These are phyloP conservation scores for Epichloe scottii DNA, from an alignment of 2,329 filamentous ascomycete genomes.

Conservation along the genomic window DNA sequence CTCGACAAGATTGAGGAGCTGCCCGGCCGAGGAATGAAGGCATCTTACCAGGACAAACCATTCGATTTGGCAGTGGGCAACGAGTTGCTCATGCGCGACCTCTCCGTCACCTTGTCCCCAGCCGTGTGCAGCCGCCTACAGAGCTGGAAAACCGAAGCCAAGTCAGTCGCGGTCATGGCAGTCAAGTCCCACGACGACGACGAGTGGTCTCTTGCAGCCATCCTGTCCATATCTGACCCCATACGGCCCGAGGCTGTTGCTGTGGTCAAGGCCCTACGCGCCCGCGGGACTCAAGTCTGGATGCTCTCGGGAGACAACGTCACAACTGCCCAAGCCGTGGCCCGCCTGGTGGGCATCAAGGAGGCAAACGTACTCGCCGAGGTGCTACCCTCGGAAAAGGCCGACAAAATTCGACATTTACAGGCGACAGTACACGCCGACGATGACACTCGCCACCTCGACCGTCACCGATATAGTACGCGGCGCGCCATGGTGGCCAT, in stretches of 20 bases:
- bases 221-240: conserved; percentile 69
- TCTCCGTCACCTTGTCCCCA: conserved; percentile 26
- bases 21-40: conserved; percentile 59
- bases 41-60: conserved; percentile 28
- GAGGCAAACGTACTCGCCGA: conserved; percentile 67
- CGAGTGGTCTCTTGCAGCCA: conserved; percentile 42
- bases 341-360: conserved; percentile 61
- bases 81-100: conserved; percentile 51
- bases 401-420: conserved; percentile 53
- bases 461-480: conserved; percentile 12
- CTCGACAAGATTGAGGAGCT: conserved; percentile 47
- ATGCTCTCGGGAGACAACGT: conserved; percentile 89
- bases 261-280: conserved; percentile 52
- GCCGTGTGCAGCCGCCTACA: conserved; percentile 27
- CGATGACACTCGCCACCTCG: conserved; percentile 9
- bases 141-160: conserved; percentile 49
- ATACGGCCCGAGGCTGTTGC: conserved; percentile 58
- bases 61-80: conserved; percentile 57
- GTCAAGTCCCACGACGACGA: conserved; percentile 18
- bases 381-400: conserved; percentile 75
- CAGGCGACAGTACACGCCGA: conserved; percentile 37
- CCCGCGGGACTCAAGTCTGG: conserved; percentile 62
- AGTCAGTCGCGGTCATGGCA: conserved; percentile 50
- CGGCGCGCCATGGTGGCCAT: conserved; percentile 55
- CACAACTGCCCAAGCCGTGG: conserved; percentile 74